These are phyloP conservation scores for Narthecium ossifragum DNA, from an alignment of 106 monocot species.

Conservation along the genomic window DNA sequence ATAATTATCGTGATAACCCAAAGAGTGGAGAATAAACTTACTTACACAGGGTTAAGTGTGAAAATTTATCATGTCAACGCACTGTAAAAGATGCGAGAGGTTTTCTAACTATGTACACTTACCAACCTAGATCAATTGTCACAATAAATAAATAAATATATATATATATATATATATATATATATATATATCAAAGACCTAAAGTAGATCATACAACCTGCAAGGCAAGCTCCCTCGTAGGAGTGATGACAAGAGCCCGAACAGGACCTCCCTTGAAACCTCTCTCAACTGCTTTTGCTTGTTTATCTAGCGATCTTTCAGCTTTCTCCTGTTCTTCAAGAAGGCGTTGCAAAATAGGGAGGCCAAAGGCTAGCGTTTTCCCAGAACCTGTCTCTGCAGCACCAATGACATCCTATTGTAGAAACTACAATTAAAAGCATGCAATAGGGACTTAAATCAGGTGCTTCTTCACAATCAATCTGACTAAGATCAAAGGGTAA, in stretches of 20 bases:
- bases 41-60: too few species aligned
- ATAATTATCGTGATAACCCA: too few species aligned
- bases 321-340: slow-evolving; percentile 81
- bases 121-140: neutral
- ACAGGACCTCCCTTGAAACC: slow-evolving; percentile 31
- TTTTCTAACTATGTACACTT: neutral
- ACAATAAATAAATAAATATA: too few species aligned
- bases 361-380: slow-evolving; percentile 95
- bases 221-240: slow-evolving; percentile 94
- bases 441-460: too few species aligned
- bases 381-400: slow-evolving; percentile 99
- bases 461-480: too few species aligned
- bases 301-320: slow-evolving; percentile 23
- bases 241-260: slow-evolving; percentile 76
- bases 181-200: too few species aligned
- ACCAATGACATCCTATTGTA: slow-evolving; percentile 87
- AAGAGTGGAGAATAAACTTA: too few species aligned
- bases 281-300: slow-evolving; percentile 9
- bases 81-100: neutral
- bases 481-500: too few species aligned
- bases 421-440: slow-evolving; percentile 1
- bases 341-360: slow-evolving; percentile 89
- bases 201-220: slow-evolving; percentile 68
- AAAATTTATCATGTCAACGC: too few species aligned
- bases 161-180: too few species aligned